Base-by-base conservation (phyloP, 805 yeast genomes). In the Teunomyces tritomae region DNA sequence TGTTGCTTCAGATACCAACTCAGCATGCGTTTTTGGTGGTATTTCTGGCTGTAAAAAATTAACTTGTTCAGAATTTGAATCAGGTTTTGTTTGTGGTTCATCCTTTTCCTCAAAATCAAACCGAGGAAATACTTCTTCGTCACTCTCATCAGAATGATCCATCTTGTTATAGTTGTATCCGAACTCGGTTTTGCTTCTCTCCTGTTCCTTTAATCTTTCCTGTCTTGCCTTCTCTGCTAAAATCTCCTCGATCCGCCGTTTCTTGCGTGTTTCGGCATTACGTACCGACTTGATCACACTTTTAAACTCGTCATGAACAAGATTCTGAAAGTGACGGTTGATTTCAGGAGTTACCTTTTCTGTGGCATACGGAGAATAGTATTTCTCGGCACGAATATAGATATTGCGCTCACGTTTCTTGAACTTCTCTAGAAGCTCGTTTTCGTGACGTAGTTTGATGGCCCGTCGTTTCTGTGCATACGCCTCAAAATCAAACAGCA, bases 401-500 rank as follows among this genome's bases (percentile, higher is more conserved):
- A 70, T 54, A 47, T 71, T 71, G 5, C 51, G 44, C 9, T 57
- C 56, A 27, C 76, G 48, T 13, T 53, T 48, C 11, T 50, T 42
- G n/a, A 58, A 49, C 39, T 57, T 59, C 3, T 49, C 44, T 17
- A 54, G 57, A 11, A 61, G 40, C 13, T 30, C 37, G 9, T 53
- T 55, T 13, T 57, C 48, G 8, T 42, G 37, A n/a, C 37, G 45
- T 24, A 42, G 36, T 24, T 32, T 30, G 13, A 28, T 20, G 47
- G 58, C 73, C 16, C 56, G 49, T 7, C 57, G 61, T 13, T 73
- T 52, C 45, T 89, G 67, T 0, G 89, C 83, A 59, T 82, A 83
- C 35, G 68, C 80, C 10, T 73, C 79, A 34, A 87, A 72, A 63
- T 85, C 84, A 51, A 84, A 79, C 40, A 26, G 16, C 29, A n/a